Base-by-base conservation (phyloP, 257 asterid species). In the Solanum dulcamara region DNA sequence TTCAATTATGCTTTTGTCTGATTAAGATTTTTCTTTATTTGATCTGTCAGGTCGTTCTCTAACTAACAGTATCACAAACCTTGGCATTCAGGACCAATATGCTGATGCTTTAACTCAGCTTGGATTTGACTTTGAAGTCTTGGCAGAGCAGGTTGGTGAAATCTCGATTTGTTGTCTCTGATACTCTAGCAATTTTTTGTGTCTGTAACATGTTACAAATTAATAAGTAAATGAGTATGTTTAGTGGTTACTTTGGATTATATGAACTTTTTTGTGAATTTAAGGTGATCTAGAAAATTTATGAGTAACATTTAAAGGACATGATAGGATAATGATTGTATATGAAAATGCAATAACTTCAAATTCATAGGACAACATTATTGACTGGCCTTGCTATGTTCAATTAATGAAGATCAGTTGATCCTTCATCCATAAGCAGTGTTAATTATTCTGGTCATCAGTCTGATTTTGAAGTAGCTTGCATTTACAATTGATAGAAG, bases 61-160 rank as follows among this genome's bases (percentile, higher is more conserved):
- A 79, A 86, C 93, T 57, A 91, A 91, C 66, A 91, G 93, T 83
- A 92, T 91, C 81, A 91, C 88, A 86, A 91, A 91, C 88, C 92
- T 91, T 32, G 93, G 93, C 72, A 81, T 91, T 74, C 90, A 89
- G 85, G 92, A 91, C 51, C 88, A 91, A 81, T 91, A 91, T 83
- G 91, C 84, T 42, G 93, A 91, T 81, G 93, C 93, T 81, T 68
- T 91, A 79, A 87, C 86, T 81, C 88, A 91, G 84, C 91, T 89
- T 80, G 93, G 93, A 42, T 91, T 91, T 87, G 93, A 89, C 42
- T 91, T 68, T 87, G 92, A 91, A 89, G 92, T 91, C 85, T 72
- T 91, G 89, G 92, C 92, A 11, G 92, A 91, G 85, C 93, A 91
- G 93, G 93, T 91, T 67, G 59, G 85, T 57, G 64, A 84, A 38